Evolutionary conservation across 148 eudicot species (phyloP).

Genomic region (Camellia sinensis): DNA sequence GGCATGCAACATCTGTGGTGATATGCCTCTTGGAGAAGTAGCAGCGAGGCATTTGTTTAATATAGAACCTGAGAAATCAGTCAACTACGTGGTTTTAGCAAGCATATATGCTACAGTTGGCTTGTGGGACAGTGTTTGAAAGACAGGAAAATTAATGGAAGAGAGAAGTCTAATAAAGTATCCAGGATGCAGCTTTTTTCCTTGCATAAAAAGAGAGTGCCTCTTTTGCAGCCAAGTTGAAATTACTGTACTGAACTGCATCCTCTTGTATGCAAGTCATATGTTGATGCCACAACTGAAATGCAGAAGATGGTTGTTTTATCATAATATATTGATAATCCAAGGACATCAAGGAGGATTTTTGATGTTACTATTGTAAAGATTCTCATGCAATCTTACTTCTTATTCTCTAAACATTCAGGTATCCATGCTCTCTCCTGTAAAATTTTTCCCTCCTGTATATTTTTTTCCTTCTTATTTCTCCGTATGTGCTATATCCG

Average conservation of each 20-base stretch:
- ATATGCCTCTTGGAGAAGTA: constrained; percentile 19
- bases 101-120: constrained; percentile 21
- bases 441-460: background rate
- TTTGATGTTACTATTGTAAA: background rate
- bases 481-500: background rate
- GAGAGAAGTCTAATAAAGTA: constrained; percentile 15
- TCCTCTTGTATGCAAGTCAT: background rate
- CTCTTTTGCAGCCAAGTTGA: constrained; percentile 14
- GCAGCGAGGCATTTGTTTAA: constrained; percentile 19
- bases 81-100: constrained; percentile 27
- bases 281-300: background rate
- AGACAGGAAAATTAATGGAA: constrained; percentile 9
- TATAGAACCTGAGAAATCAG: constrained; percentile 19
- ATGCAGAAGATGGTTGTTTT: background rate
- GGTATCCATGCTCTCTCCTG: background rate
- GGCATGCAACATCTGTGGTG: constrained; percentile 18
- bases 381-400: background rate
- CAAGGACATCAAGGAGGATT: background rate
- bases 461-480: background rate
- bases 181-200: constrained; percentile 12
- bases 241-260: background rate
- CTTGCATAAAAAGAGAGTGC: background rate
- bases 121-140: constrained; percentile 21
- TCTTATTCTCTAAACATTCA: background rate
- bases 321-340: background rate